Percentiles rank a stretch among this genome's conserved stretches.
Conservation (phyloP, 139 green algal genomes). For the Micractinium sp. region DNA sequence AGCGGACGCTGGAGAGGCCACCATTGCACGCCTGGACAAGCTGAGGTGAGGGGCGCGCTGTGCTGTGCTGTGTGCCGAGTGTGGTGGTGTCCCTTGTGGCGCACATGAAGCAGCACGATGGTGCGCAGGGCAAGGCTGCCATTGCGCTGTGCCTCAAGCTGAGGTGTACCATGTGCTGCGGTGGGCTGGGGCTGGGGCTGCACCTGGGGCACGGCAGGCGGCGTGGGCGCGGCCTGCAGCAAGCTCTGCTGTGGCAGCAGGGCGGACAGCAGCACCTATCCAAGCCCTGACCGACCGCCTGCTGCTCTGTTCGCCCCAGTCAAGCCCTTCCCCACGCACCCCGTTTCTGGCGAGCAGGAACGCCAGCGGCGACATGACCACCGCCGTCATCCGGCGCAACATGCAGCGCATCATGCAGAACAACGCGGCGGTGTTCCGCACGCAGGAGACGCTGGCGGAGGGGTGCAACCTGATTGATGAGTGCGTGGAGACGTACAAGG, state of each 20-base stretch:
- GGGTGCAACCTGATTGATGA: constrained; percentile 91
- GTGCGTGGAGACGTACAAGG: constrained; percentile 71
- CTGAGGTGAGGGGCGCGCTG: constrained; percentile 57
- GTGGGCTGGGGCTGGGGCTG: neutral
- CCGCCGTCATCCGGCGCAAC: constrained; percentile 78
- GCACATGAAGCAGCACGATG: no score
- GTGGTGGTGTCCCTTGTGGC: neutral
- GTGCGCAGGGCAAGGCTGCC: neutral
- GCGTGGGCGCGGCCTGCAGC: neutral
- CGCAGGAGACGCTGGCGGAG: constrained; percentile 87
- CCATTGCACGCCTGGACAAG: constrained; percentile 87
- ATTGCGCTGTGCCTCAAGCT: no score
- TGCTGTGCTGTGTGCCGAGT: neutral
- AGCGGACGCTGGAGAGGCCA: constrained; percentile 71
- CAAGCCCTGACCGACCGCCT: neutral
- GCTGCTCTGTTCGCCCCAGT: neutral
- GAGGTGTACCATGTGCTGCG: no score
- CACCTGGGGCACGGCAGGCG: no score
- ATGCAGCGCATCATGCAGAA: constrained; percentile 95
- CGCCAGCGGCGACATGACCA: constrained; percentile 78
- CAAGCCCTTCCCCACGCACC: neutral
- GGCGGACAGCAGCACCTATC: no score
- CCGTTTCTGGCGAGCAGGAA: constrained; percentile 43
- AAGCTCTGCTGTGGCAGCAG: neutral
- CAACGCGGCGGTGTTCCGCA: constrained; percentile 97